Evolutionary conservation across 129 eudicot species (phyloP), one percentile per base, ranked within the genome.

Genomic region (Pulicaria dysenterica): DNA sequence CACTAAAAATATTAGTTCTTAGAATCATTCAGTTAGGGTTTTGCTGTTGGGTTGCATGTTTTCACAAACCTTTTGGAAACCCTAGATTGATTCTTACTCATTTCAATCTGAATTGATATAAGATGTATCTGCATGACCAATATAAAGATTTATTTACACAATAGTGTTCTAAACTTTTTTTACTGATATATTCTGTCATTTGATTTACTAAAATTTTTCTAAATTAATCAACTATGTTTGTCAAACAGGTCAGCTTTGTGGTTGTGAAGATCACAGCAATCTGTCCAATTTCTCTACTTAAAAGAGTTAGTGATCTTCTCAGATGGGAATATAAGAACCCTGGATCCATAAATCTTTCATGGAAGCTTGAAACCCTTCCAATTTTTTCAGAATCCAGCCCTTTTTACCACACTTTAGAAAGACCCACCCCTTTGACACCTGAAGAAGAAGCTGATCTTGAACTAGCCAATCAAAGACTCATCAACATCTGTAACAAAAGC

Each of bases 241-340:
- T 68, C 14, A 36, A 57, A 58, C 86, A 95, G 99, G 95, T 86
- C 1, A 95, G 99, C 84, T 91, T 83, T 79, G 96, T 91, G 64
- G 95, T 88, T 62, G 96, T 84, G 80, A 95, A 95, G 89, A 77
- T 95, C 12, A 95, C 96, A 40, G 99, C 99, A 53, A 86, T 95
- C 43, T 82, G 85, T 66, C 91, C 94, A 3, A 54, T 82, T 3
- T 47, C 67, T 14, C 64, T 95, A 63, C 88, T 95, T 0, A 83
- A 69, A 60, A 79, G 99, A 68, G 81, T 88, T 41, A 95, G 99
- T 69, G 97, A 95, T 83, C 83, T 84, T 16, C 77, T 95, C 9
- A 73, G 99, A 82, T 95, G 99, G 99, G 94, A 90, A 58, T 75
- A 83, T 80, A 85, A 75, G 54, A 79, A 95, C 19, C 53, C 70